Percentiles rank a stretch among this genome's conserved stretches.
phyloP scores from a whole-genome alignment of 805 yeast species.

The Nakazawaea ernobii region DNA sequence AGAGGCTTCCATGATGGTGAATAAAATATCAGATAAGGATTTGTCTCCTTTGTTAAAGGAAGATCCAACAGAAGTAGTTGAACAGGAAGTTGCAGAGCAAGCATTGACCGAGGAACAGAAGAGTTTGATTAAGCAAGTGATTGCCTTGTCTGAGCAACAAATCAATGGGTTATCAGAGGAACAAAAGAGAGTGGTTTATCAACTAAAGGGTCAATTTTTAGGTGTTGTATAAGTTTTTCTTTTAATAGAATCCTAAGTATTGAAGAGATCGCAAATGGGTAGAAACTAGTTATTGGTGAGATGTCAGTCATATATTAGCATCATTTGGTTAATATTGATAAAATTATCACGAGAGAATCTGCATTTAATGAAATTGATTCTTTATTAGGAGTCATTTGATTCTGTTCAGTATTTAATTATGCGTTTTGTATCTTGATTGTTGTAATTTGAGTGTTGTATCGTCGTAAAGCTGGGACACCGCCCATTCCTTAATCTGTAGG shows the following conservation, averaged over 20 bases:
- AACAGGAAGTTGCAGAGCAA: slow-evolving; percentile 1
- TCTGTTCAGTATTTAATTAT: too few species aligned
- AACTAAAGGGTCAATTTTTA: slow-evolving; percentile 16
- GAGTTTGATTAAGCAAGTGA: slow-evolving; percentile 44
- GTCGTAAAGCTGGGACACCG: too few species aligned
- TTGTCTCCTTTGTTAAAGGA: slow-evolving; percentile 17
- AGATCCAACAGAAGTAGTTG: slow-evolving; percentile 18
- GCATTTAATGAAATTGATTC: too few species aligned
- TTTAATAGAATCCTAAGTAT: neutral
- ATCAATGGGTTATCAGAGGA: slow-evolving; percentile 43
- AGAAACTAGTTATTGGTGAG: too few species aligned
- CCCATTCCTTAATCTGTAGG: too few species aligned
- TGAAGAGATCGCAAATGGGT: too few species aligned
- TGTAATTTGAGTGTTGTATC: too few species aligned
- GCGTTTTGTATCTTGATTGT: too few species aligned
- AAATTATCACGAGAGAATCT: too few species aligned
- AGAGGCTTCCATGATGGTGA: slow-evolving; percentile 51
- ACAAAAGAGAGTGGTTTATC: slow-evolving; percentile 35
- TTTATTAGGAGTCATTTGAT: too few species aligned
- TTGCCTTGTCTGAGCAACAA: slow-evolving; percentile 47
- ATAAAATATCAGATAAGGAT: slow-evolving; percentile 20
- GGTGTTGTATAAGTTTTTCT: neutral
- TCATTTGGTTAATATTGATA: too few species aligned
- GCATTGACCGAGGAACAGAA: slow-evolving; percentile 30
- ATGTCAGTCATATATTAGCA: too few species aligned